These are phyloP conservation scores for Saccharum hybrid DNA, from an alignment of 202 grass and related monocot species.

Conservation along the genomic window DNA sequence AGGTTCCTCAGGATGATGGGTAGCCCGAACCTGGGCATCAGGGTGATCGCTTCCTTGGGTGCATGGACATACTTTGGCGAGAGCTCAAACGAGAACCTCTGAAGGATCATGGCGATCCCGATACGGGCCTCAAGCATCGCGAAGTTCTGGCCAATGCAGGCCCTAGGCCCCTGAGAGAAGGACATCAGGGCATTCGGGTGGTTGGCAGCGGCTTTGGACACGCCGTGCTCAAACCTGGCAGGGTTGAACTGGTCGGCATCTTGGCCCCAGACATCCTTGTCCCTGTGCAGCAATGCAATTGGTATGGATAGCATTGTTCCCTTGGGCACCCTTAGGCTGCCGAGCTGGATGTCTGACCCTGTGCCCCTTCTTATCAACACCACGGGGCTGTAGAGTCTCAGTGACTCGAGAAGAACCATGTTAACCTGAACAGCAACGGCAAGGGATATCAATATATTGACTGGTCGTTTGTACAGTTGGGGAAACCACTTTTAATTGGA, in stretches of 20 bases:
- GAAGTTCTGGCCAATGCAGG: constrained; percentile 44
- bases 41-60: constrained; percentile 15
- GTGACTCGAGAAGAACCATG: constrained; percentile 30
- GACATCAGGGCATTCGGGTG: constrained; percentile 22
- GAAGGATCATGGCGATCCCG: constrained; percentile 42
- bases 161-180: constrained; percentile 34
- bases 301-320: constrained; percentile 14
- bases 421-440: neutral
- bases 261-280: constrained; percentile 37
- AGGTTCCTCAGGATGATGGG: constrained; percentile 32
- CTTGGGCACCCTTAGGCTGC: constrained; percentile 3
- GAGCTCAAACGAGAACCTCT: constrained; percentile 42
- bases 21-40: constrained; percentile 42
- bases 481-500: too few species aligned
- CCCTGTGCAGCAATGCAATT: constrained; percentile 7
- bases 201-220: neutral
- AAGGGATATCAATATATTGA: neutral
- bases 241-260: constrained; percentile 41
- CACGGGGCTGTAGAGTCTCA: constrained; percentile 38
- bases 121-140: constrained; percentile 31
- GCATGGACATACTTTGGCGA: constrained; percentile 37
- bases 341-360: constrained; percentile 8
- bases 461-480: too few species aligned
- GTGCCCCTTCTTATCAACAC: neutral
- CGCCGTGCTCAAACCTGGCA: constrained; percentile 18